A percentile compares a stretch with the other conserved stretches of the same genome.
These are phyloP conservation scores for Rehmannia glutinosa DNA, from an alignment of 257 asterid genomes.

Conservation along the genomic window DNA sequence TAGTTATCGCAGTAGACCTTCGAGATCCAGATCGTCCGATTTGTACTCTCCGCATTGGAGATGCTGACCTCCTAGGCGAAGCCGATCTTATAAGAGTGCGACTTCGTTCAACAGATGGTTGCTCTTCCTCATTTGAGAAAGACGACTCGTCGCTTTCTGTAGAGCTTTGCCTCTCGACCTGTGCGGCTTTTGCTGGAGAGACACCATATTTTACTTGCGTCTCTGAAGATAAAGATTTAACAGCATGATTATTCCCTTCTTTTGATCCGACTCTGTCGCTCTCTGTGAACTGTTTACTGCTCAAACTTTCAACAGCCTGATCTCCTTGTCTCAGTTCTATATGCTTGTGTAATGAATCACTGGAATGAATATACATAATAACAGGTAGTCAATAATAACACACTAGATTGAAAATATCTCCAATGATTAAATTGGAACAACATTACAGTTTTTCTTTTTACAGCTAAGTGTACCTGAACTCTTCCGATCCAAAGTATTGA, in stretches of 20 bases:
- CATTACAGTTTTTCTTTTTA: neutral
- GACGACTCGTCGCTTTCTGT: constrained; percentile 71
- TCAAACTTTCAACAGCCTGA: constrained; percentile 18
- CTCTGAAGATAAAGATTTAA: constrained; percentile 32
- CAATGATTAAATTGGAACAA: constrained; percentile 13
- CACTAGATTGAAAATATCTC: neutral
- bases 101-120: constrained; percentile 66
- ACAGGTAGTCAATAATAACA: neutral
- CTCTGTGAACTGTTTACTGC: constrained; percentile 22
- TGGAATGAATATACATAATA: constrained; percentile 31
- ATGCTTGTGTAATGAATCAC: constrained; percentile 58
- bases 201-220: constrained; percentile 59
- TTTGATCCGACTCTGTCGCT: constrained; percentile 22
- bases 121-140: constrained; percentile 76
- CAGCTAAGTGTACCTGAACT: constrained; percentile 51
- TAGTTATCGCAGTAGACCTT: constrained; percentile 81
- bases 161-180: constrained; percentile 76
- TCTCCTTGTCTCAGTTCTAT: constrained; percentile 37
- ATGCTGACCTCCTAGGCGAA: constrained; percentile 95
- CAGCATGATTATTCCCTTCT: constrained; percentile 27
- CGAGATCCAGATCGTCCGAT: constrained; percentile 93
- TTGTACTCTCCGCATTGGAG: constrained; percentile 98
- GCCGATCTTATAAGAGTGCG: constrained; percentile 65
- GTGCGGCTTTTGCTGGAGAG: constrained; percentile 93
- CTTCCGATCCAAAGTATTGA: constrained; percentile 67